A percentile compares a stretch with the other conserved stretches of the same genome.
These are phyloP conservation scores for Daldinia concentrica DNA, from an alignment of 495 filamentous ascomycete species.

Conservation along the genomic window DNA sequence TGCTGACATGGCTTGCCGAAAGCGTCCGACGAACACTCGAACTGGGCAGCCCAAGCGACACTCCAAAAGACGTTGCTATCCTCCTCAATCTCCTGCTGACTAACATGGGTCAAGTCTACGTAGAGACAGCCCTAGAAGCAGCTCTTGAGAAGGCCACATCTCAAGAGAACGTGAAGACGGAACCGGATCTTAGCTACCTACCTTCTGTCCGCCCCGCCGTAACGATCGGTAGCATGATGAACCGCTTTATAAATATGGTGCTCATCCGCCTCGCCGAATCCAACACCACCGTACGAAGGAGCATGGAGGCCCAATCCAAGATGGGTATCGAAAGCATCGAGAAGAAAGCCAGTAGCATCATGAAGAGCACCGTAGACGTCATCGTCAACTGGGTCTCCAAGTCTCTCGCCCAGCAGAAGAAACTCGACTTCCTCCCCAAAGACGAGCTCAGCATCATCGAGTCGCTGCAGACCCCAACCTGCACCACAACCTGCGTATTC, in stretches of 20 bases:
- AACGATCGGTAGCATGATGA: slow-evolving; percentile 90
- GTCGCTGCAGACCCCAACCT: slow-evolving; percentile 86
- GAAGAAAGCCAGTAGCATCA: slow-evolving; percentile 84
- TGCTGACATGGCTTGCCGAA: slow-evolving; percentile 98
- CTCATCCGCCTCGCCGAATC: slow-evolving; percentile 87
- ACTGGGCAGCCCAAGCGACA: slow-evolving; percentile 83
- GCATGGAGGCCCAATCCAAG: slow-evolving; percentile 87
- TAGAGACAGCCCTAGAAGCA: slow-evolving; percentile 93
- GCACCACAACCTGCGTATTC: slow-evolving; percentile 79
- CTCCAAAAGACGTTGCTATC: slow-evolving; percentile 91
- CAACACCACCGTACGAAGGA: slow-evolving; percentile 87
- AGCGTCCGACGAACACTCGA: slow-evolving; percentile 93
- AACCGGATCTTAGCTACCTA: slow-evolving; percentile 90
- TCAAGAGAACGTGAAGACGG: slow-evolving; percentile 78
- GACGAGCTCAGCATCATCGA: slow-evolving; percentile 85
- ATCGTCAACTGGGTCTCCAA: slow-evolving; percentile 80
- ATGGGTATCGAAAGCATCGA: slow-evolving; percentile 80
- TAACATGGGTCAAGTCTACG: slow-evolving; percentile 91
- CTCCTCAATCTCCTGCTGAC: slow-evolving; percentile 84
- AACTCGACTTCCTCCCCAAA: slow-evolving; percentile 89
- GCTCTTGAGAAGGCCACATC: slow-evolving; percentile 76
- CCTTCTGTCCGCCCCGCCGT: slow-evolving; percentile 80
- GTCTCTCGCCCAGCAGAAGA: slow-evolving; percentile 82
- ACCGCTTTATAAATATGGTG: slow-evolving; percentile 86
- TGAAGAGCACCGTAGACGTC: slow-evolving; percentile 86